Conservation (phyloP, 345 rosid genomes). For the Hevea brasiliensis region DNA sequence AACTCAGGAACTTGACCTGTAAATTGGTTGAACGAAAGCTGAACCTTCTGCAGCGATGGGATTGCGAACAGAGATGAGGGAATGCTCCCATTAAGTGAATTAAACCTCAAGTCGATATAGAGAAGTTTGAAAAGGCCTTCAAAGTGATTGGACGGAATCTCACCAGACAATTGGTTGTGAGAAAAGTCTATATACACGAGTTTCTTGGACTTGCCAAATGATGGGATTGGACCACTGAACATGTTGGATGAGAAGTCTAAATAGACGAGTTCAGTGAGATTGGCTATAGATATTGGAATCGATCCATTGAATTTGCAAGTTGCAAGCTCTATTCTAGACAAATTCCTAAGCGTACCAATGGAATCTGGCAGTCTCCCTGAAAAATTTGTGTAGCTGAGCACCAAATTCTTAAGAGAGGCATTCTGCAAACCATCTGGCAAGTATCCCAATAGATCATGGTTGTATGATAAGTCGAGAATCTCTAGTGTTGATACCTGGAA, state of each 20-base stretch:
- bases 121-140: constrained; percentile 29
- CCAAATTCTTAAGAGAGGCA: constrained; percentile 25
- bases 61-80: no score
- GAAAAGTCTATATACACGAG: constrained; percentile 31
- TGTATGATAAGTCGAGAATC: constrained; percentile 28
- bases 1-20: no score
- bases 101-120: constrained; percentile 28
- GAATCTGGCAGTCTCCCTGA: constrained; percentile 40
- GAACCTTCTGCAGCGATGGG: no score
- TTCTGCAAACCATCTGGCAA: constrained; percentile 12
- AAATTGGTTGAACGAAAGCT: no score
- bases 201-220: constrained; percentile 16
- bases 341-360: constrained; percentile 20
- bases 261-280: constrained; percentile 27
- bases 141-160: constrained; percentile 25
- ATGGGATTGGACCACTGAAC: constrained; percentile 39
- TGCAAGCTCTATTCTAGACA: constrained; percentile 19
- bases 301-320: constrained; percentile 24
- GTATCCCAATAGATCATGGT: constrained; percentile 28
- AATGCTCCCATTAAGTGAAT: constrained; percentile 37
- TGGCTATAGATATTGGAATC: constrained; percentile 29
- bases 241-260: constrained; percentile 30
- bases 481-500: constrained; percentile 25
- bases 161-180: constrained; percentile 32
- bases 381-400: constrained; percentile 27